Percentiles rank a stretch among this genome's conserved stretches.
These are phyloP conservation scores for Volvox africanus DNA, from an alignment of 139 green algal species.

Conservation along the genomic window DNA sequence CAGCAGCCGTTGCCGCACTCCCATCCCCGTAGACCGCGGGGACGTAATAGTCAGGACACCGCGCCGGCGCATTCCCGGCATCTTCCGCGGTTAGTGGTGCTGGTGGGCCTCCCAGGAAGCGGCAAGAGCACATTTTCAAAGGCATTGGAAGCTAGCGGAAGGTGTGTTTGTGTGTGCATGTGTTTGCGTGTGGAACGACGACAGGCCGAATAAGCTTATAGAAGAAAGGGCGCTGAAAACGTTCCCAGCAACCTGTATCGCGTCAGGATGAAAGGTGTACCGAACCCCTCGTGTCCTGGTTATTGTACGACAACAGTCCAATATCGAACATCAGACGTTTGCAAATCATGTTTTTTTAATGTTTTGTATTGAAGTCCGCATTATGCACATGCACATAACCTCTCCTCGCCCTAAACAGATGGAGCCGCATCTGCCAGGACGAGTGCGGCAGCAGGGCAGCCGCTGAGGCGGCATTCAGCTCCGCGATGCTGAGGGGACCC, in stretches of 20 bases:
- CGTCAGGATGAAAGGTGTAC: too few species aligned
- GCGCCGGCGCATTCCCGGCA: background rate
- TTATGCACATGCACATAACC: background rate
- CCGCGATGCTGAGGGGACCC: conserved; percentile 37
- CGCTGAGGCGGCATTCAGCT: conserved; percentile 39
- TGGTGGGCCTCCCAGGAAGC: conserved; percentile 60
- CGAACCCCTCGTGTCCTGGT: too few species aligned
- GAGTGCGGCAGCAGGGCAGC: conserved; percentile 45
- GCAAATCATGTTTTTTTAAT: background rate
- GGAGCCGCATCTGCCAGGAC: conserved; percentile 55
- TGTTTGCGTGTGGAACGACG: background rate
- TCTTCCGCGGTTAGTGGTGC: conserved; percentile 36
- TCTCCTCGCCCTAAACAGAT: conserved; percentile 2
- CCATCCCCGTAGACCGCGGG: too few species aligned
- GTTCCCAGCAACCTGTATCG: too few species aligned
- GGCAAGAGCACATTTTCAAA: conserved; percentile 58
- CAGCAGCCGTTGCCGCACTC: background rate
- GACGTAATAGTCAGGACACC: too few species aligned
- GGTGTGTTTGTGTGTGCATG: conserved; percentile 17
- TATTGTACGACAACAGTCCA: too few species aligned
- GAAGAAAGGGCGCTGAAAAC: too few species aligned
- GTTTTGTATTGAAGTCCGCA: too few species aligned
- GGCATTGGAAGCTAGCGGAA: conserved; percentile 47
- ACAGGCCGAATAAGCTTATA: too few species aligned
- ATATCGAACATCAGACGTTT: too few species aligned